Evolutionary conservation across 345 rosid species (phyloP), one percentile per base, ranked within the genome.

Genomic region (Aquilaria malaccensis): DNA sequence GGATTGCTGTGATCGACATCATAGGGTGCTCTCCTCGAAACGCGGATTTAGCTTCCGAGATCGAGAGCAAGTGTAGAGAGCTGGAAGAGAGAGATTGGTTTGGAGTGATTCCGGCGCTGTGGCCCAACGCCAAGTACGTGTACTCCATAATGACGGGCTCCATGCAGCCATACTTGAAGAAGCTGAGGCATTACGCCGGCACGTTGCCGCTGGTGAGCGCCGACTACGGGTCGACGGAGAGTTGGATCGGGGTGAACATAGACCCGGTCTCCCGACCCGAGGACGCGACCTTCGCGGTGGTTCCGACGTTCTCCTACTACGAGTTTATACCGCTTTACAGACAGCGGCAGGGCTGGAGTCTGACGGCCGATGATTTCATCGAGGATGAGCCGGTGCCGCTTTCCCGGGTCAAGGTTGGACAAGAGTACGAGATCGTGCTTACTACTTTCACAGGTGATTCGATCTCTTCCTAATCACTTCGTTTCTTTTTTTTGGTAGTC

Each of bases 71-170:
- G 29, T 89, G 94, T 73, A 32, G 58, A 67, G 83, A 79, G 52
- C 71, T 80, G 12, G 81, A 78, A 59, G 56, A 12, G 37, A 22
- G 52, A 10, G 83, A 85, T 12, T 93, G 97, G 96, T 63, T 10
- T 41, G 79, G 86, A 29, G 54, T 87, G 69, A 57, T 93, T 33
- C 81, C 87, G 0, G 77, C 73, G 69, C 72, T 93, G 14, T 93
- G 98, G 98, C 96, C 98, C 11, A 85, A 81, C 60, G 94, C 90
- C 9, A 93, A 89, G 73, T 89, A 87, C 59, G 76, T 93, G 3
- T 89, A 89, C 66, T 89, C 98, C 0, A 93, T 93, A 71, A 85
- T 93, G 98, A 93, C 98, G 0, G 98, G 98, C 3, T 85, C 97
- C 2, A 93, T 93, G 98, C 80, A 80, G 49, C 89, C 78, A 0